phyloP scores from a whole-genome alignment of 441 rosid genomes.

The Syzygium malaccense region DNA sequence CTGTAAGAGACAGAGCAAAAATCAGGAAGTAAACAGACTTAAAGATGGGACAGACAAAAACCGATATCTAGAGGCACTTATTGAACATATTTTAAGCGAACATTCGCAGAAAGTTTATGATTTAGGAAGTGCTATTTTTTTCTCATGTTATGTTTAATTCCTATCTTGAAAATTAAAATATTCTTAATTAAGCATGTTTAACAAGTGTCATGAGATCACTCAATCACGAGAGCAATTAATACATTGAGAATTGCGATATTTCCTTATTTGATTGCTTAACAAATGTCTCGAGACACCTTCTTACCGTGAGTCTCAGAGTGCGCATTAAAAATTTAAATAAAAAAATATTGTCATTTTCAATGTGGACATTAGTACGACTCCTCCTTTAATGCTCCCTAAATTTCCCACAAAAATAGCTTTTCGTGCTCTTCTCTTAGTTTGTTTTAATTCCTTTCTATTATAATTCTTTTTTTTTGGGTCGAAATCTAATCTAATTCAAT shows the following conservation, averaged over 20 bases:
- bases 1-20: too few species aligned
- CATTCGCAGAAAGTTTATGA: not conserved
- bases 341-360: not conserved
- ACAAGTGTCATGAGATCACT: not conserved
- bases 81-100: not conserved
- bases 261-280: not conserved
- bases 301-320: accelerated
- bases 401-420: not conserved
- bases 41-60: too few species aligned
- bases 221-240: not conserved
- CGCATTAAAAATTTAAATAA: not conserved
- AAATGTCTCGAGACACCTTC: not conserved
- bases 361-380: not conserved
- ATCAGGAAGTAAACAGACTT: too few species aligned
- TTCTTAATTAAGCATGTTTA: not conserved
- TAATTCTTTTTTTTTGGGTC: not conserved
- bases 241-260: not conserved
- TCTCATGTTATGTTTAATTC: not conserved
- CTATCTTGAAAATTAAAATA: not conserved
- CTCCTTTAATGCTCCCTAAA: not conserved
- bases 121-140: not conserved
- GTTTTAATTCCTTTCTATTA: not conserved
- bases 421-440: not conserved
- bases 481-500: not conserved
- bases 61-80: not conserved